These are phyloP conservation scores for Astragalus glycyphyllos DNA, from an alignment of 306 rosid genomes.

Conservation along the genomic window DNA sequence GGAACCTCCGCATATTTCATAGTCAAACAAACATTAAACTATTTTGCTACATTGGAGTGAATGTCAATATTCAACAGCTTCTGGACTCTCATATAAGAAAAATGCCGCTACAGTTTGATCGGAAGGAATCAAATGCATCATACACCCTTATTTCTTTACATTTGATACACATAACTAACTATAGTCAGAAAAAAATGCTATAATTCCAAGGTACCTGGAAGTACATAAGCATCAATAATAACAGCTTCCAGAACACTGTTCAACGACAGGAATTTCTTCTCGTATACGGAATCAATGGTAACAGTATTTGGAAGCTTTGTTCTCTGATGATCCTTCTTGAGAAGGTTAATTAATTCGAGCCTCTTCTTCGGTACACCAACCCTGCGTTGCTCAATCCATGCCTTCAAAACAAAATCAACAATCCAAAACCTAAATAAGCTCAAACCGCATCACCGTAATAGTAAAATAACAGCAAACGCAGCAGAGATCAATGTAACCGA, in stretches of 20 bases:
- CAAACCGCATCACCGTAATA: background rate
- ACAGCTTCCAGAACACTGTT: slow-evolving; percentile 77
- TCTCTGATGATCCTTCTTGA: slow-evolving; percentile 63
- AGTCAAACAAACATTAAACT: slow-evolving; percentile 4
- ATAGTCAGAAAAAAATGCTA: background rate
- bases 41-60: background rate
- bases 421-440: slow-evolving; percentile 14
- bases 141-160: slow-evolving; percentile 4
- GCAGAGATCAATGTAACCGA: background rate
- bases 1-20: background rate
- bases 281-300: slow-evolving; percentile 80
- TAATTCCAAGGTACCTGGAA: slow-evolving; percentile 67
- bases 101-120: background rate
- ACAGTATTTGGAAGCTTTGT: slow-evolving; percentile 77
- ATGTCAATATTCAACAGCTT: slow-evolving; percentile 3
- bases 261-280: slow-evolving; percentile 79
- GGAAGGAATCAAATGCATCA: background rate
- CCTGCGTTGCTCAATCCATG: slow-evolving; percentile 81
- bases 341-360: slow-evolving; percentile 61
- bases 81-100: background rate
- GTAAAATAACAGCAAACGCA: slow-evolving; percentile 1
- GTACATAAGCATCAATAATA: slow-evolving; percentile 69
- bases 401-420: slow-evolving; percentile 54
- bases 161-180: slow-evolving; percentile 6
- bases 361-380: slow-evolving; percentile 74